Evolutionary conservation across 2,329 filamentous ascomycete genomes (phyloP).

Genomic region (Apiospora pterosperma): DNA sequence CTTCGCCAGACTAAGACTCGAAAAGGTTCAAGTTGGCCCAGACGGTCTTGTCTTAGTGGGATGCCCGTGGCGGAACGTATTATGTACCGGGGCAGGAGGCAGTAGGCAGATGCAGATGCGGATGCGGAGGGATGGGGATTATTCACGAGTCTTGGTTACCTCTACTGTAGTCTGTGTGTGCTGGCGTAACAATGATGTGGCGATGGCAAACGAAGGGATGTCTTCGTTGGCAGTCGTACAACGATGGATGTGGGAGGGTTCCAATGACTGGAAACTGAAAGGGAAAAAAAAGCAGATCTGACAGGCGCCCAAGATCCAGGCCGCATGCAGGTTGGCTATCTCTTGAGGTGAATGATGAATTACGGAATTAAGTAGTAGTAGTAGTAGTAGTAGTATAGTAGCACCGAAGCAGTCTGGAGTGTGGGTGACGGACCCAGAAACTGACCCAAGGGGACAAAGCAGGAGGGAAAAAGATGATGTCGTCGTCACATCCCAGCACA

Average conservation of each 20-base stretch:
- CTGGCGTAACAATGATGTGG: background rate
- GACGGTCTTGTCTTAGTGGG: background rate
- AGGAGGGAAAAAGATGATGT: background rate
- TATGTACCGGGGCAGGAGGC: background rate
- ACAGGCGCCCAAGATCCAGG: background rate
- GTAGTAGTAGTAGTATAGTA: too few relatives aligned
- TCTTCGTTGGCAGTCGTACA: background rate
- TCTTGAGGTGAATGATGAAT: background rate
- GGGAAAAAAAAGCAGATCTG: background rate
- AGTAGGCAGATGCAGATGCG: background rate
- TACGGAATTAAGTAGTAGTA: too few relatives aligned
- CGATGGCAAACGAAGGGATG: background rate
- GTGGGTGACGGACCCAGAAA: background rate
- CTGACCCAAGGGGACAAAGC: background rate
- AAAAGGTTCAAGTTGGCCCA: background rate
- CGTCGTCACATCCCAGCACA: background rate
- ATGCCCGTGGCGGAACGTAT: background rate
- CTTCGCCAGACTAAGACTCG: background rate
- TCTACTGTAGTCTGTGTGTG: background rate
- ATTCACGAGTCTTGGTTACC: background rate
- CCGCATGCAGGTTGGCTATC: background rate
- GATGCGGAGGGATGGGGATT: background rate
- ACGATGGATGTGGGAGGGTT: background rate
- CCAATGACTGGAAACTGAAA: background rate
- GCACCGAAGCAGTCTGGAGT: too few relatives aligned